phyloP scores from a whole-genome alignment of 139 green algal genomes.

The Closterium sp. region DNA sequence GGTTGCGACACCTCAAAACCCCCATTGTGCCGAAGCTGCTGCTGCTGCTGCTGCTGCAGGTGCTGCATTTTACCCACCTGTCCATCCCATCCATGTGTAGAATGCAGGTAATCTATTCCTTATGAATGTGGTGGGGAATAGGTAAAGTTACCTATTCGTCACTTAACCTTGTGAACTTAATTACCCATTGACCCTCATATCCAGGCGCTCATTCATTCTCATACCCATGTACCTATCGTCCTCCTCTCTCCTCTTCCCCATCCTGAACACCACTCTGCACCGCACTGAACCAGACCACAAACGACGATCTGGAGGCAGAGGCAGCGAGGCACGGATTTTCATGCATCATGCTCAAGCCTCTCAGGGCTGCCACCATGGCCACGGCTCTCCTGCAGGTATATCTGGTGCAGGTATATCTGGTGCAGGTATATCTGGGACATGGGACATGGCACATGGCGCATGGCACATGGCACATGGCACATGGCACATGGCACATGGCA shows the following conservation, averaged over 20 bases:
- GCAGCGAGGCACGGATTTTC: background rate
- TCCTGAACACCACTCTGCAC: background rate
- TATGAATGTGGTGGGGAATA: too few species aligned
- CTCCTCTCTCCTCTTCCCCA: background rate
- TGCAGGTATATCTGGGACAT: background rate
- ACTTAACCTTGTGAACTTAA: too few species aligned
- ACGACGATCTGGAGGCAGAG: background rate
- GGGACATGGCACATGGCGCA: background rate
- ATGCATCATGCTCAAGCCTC: constrained; percentile 5
- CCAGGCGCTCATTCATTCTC: too few species aligned
- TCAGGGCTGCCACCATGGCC: background rate
- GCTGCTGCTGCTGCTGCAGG: background rate
- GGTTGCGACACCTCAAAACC: background rate
- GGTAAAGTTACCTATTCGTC: too few species aligned
- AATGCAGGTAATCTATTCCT: too few species aligned
- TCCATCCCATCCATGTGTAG: too few species aligned
- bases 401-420: background rate
- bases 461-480: background rate
- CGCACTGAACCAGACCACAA: background rate
- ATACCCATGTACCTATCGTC: background rate
- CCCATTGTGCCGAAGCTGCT: background rate
- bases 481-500: too few species aligned
- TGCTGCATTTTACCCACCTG: too few species aligned
- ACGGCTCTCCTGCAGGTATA: background rate
- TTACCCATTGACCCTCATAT: too few species aligned